A percentile compares a stretch with the other conserved stretches of the same genome.
phyloP scores from a whole-genome alignment of 192 early-diverging fungal species.

The Linnemannia elongata region DNA sequence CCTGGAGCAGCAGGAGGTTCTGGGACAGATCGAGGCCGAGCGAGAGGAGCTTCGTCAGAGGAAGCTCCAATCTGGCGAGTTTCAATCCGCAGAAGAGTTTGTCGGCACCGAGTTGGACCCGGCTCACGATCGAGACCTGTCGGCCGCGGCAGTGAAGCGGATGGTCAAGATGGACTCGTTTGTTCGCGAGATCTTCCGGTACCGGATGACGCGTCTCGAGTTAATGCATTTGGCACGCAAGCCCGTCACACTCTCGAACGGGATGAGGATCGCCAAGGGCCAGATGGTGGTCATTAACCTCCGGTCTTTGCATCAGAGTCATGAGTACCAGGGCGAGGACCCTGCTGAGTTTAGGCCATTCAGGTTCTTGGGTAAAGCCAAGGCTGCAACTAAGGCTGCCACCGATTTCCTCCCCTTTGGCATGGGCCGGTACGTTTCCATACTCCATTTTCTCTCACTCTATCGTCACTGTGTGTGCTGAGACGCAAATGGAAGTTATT shows the following conservation, averaged over 20 bases:
- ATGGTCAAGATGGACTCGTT: constrained; percentile 60
- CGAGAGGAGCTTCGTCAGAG: constrained; percentile 23
- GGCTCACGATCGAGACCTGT: constrained; percentile 26
- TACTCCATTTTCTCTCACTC: background rate
- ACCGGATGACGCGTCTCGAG: constrained; percentile 18
- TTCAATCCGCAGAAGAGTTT: background rate
- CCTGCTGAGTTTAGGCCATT: constrained; percentile 53
- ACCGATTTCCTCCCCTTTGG: constrained; percentile 56
- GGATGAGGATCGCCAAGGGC: constrained; percentile 42
- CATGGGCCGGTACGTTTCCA: constrained; percentile 58
- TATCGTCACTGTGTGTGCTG: background rate
- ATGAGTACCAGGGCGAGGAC: constrained; percentile 33
- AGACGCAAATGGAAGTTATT: background rate
- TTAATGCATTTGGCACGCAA: constrained; percentile 35
- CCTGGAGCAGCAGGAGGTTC: constrained; percentile 52
- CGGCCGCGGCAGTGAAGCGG: constrained; percentile 40
- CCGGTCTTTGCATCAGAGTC: constrained; percentile 13
- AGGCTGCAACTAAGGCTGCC: constrained; percentile 46
- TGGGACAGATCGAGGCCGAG: constrained; percentile 28
- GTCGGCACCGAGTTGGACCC: constrained; percentile 26
- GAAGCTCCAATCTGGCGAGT: constrained; percentile 13
- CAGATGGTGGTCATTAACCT: constrained; percentile 23
- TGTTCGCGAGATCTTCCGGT: constrained; percentile 55
- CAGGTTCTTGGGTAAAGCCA: constrained; percentile 54
- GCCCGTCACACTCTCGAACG: constrained; percentile 48